Conservation (phyloP, 805 yeast species). For the Spathaspora arborariae region DNA sequence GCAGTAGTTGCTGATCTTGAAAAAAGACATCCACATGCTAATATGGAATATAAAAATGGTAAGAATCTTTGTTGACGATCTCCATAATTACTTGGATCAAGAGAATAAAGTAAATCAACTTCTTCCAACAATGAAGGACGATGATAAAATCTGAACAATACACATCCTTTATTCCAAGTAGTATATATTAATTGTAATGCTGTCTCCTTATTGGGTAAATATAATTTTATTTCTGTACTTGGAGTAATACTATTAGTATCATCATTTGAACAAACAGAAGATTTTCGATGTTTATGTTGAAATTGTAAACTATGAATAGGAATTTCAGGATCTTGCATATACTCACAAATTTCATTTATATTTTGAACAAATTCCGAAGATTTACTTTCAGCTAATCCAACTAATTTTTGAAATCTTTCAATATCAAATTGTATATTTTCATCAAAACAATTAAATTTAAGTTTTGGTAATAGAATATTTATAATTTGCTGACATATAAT, state of each 20-base stretch:
- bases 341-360: constrained; percentile 26
- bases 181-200: constrained; percentile 69
- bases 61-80: constrained; percentile 70
- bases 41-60: constrained; percentile 79
- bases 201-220: constrained; percentile 70
- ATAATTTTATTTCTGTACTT: constrained; percentile 51
- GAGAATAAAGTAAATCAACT: constrained; percentile 68
- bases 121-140: constrained; percentile 76
- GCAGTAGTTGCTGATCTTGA: constrained; percentile 34
- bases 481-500: constrained; percentile 31
- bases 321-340: constrained; percentile 24
- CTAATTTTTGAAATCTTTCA: constrained; percentile 28
- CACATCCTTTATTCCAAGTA: constrained; percentile 85
- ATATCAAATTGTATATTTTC: constrained; percentile 30
- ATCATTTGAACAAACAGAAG: constrained; percentile 18
- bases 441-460: constrained; percentile 32
- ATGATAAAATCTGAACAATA: constrained; percentile 79
- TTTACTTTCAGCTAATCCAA: constrained; percentile 17
- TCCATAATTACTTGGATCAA: constrained; percentile 69
- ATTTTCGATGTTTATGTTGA: constrained; percentile 12
- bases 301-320: constrained; percentile 6
- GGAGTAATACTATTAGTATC: constrained; percentile 12
- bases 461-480: constrained; percentile 31
- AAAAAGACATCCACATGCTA: constrained; percentile 85
- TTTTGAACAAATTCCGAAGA: constrained; percentile 4